phyloP scores from a whole-genome alignment of 345 rosid species.

The Eucalyptus virginea region DNA sequence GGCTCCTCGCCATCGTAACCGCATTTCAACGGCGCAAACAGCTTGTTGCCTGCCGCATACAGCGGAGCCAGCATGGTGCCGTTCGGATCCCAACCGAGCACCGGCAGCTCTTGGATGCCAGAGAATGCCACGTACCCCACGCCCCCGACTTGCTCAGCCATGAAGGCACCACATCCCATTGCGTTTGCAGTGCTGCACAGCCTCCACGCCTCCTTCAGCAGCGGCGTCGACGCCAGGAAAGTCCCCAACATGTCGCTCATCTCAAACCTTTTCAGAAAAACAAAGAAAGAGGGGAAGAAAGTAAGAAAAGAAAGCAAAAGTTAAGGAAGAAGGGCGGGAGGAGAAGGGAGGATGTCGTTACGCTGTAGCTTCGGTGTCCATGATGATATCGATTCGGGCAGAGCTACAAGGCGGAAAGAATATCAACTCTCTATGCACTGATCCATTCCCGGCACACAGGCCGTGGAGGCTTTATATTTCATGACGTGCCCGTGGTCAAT shows the following conservation, averaged over 20 bases:
- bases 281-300: no score
- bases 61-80: not conserved
- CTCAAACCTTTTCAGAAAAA: constrained; percentile 30
- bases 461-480: not conserved
- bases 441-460: not conserved
- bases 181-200: constrained; percentile 8
- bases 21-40: constrained; percentile 1
- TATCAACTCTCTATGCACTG: not conserved
- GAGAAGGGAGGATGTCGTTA: not conserved
- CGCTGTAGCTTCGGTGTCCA: not conserved
- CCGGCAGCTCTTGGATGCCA: constrained; percentile 5
- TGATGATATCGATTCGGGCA: not conserved
- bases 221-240: constrained; percentile 42
- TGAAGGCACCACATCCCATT: not conserved
- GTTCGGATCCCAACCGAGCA: not conserved
- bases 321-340: not conserved
- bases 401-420: not conserved
- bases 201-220: constrained; percentile 10
- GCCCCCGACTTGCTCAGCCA: constrained; percentile 10
- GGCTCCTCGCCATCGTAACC: not conserved
- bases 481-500: not conserved
- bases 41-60: not conserved
- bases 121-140: constrained; percentile 48
- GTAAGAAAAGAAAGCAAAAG: not conserved
- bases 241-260: constrained; percentile 60